Percentiles rank a stretch among this genome's conserved stretches.
These are phyloP conservation scores for Solanum hybrid DNA, from an alignment of 305 asterid genomes.

Conservation along the genomic window DNA sequence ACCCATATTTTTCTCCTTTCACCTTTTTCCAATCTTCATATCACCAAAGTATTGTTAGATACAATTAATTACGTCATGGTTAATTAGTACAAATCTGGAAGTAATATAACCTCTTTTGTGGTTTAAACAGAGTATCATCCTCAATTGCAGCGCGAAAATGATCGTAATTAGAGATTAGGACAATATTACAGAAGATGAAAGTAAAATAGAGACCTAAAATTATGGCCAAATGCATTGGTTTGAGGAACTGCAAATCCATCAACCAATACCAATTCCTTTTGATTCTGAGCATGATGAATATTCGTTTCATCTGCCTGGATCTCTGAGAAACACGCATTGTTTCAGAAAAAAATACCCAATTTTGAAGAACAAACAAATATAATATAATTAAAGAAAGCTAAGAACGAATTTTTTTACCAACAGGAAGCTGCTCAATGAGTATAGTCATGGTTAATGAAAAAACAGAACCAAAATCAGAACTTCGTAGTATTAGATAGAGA, in stretches of 20 bases:
- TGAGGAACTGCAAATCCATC: slow-evolving; percentile 60
- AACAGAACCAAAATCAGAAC: not conserved
- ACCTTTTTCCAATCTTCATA: not conserved
- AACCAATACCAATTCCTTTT: slow-evolving; percentile 27
- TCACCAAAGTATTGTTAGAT: not conserved
- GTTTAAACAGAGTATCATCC: not conserved
- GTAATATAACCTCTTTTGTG: not conserved
- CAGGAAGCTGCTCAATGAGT: slow-evolving; percentile 25
- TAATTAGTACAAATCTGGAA: not conserved
- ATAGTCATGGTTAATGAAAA: slow-evolving; percentile 43
- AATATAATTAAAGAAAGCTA: not conserved
- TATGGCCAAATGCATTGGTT: slow-evolving; percentile 68
- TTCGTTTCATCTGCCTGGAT: slow-evolving; percentile 33
- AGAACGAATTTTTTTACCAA: slow-evolving; percentile 34
- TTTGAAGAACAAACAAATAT: not conserved
- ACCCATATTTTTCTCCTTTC: not conserved
- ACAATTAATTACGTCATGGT: not conserved
- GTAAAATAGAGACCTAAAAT: slow-evolving; percentile 18
- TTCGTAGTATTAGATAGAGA: not conserved
- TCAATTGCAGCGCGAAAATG: not conserved
- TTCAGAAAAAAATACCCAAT: not conserved
- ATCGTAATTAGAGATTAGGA: not conserved
- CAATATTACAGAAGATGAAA: not conserved
- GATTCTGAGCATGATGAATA: not conserved
- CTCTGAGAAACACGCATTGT: not conserved